Evolutionary conservation across 768 basidiomycete genomes (phyloP).

Genomic region (Rhodotorula graminis): DNA sequence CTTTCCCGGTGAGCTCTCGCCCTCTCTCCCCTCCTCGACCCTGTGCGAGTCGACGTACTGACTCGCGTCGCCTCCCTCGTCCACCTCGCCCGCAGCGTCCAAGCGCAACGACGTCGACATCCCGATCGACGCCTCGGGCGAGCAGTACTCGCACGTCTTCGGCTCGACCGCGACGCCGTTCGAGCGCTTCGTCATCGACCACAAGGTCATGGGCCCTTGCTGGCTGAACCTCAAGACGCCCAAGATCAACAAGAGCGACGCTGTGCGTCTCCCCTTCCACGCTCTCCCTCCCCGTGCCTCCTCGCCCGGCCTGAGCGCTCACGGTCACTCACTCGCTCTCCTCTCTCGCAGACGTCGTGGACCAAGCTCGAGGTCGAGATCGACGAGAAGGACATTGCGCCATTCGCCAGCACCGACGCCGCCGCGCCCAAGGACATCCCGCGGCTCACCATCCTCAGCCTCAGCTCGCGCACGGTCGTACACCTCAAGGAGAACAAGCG

Average conservation of each 20-base stretch:
- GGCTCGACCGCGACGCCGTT: constrained; percentile 90
- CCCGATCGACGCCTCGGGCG: constrained; percentile 65
- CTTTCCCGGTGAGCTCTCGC: constrained; percentile 63
- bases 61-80: too few species aligned
- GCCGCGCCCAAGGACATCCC: constrained; percentile 72
- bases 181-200: constrained; percentile 84
- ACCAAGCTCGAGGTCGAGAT: constrained; percentile 87
- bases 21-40: neutral
- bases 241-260: constrained; percentile 63
- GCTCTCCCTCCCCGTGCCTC: too few species aligned
- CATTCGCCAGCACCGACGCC: constrained; percentile 67
- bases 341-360: constrained; percentile 72
- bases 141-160: constrained; percentile 79
- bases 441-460: constrained; percentile 81
- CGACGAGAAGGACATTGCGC: constrained; percentile 75
- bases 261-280: constrained; percentile 54
- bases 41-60: neutral
- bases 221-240: constrained; percentile 85
- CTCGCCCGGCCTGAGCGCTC: neutral
- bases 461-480: constrained; percentile 81
- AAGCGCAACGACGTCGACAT: constrained; percentile 55
- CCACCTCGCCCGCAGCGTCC: constrained; percentile 1
- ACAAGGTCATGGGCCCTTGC: constrained; percentile 98
- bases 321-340: neutral
- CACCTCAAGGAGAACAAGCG: constrained; percentile 90